Conservation (phyloP, 768 basidiomycete genomes). For the Lentinula raphanica region DNA sequence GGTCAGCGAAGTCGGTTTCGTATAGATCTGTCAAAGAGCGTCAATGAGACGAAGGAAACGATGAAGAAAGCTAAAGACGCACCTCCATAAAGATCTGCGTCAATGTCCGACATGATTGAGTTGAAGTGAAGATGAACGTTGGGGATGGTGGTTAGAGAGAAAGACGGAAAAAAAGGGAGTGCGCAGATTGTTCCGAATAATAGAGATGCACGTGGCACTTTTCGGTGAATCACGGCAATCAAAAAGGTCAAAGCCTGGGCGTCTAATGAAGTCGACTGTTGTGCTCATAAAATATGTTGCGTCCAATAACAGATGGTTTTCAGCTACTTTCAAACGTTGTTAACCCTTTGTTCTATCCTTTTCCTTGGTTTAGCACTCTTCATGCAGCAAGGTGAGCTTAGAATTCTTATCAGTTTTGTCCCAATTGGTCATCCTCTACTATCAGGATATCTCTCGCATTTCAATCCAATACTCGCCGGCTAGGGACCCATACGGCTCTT, state of each 20-base stretch:
- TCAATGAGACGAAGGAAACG: no score
- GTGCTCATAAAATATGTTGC: background rate
- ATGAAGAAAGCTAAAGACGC: conserved; percentile 19
- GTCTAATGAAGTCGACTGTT: no score
- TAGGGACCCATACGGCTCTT: conserved; percentile 17
- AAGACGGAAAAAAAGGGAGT: background rate
- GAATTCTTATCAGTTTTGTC: background rate
- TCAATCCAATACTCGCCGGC: conserved; percentile 32
- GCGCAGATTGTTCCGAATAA: background rate
- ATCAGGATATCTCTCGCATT: conserved; percentile 37
- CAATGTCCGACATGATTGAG: conserved; percentile 67
- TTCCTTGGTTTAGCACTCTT: conserved; percentile 32
- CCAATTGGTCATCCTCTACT: no score
- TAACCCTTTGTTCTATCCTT: conserved; percentile 36
- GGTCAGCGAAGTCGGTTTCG: conserved; percentile 55
- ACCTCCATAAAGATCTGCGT: conserved; percentile 90
- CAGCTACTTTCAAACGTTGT: conserved; percentile 14
- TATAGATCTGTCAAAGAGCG: conserved; percentile 53
- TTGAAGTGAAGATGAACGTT: conserved; percentile 12
- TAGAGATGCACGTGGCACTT: background rate
- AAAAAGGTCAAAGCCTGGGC: no score
- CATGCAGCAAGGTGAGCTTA: conserved; percentile 30
- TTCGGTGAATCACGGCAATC: no score
- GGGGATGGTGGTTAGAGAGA: background rate
- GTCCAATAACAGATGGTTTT: background rate